Base-by-base conservation (phyloP, 495 filamentous ascomycete species). In the Astrocystis sublimbata region DNA sequence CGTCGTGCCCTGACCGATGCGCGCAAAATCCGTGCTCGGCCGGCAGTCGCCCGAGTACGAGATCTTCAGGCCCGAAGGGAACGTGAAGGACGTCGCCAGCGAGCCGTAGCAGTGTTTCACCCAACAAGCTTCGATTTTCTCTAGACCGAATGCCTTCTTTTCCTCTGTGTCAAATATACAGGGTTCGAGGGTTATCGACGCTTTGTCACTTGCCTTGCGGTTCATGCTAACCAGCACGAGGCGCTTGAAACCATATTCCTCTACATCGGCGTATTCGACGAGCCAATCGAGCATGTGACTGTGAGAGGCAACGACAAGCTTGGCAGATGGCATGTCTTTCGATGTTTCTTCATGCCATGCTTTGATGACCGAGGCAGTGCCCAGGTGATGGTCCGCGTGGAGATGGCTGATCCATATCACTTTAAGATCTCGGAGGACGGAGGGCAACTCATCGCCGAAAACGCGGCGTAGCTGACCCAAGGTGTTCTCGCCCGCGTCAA, bases 301-400 rank as follows among this genome's bases (percentile, higher is more conserved):
- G 52, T 90, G 83, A 2, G 87, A 87, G 4, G 88, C 77, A 7
- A 93, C 73, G 23, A 67, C 7, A 12, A 72, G 70, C 23, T 65
- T 67, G 5, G 65, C 52, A 1, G 62, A 66, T 8, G 71, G 64
- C 33, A 36, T 40, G 2, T 63, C 62, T 49, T 58, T 54, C 9
- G 26, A 65, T 46, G 71, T 65, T 81, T 83, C 61, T 79, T 87
- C 68, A 60, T 89, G 86, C 86, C 91, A 93, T 17, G 90, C 90
- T 71, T 82, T 88, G 68, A 99, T 88, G 26, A 97, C 76, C 17
- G 88, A 82, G 26, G 81, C 81, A 0, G 87, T 90, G 31, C 94
- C 94, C 19, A 98, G 83, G 68, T 99, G 94, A 74, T 99, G 94
- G 77, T 99, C 94, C 28, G 94, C 94, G 69, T 99, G 94, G 53